Conservation (phyloP, 176 grass and related monocot species). For the Paspalum vaginatum region DNA sequence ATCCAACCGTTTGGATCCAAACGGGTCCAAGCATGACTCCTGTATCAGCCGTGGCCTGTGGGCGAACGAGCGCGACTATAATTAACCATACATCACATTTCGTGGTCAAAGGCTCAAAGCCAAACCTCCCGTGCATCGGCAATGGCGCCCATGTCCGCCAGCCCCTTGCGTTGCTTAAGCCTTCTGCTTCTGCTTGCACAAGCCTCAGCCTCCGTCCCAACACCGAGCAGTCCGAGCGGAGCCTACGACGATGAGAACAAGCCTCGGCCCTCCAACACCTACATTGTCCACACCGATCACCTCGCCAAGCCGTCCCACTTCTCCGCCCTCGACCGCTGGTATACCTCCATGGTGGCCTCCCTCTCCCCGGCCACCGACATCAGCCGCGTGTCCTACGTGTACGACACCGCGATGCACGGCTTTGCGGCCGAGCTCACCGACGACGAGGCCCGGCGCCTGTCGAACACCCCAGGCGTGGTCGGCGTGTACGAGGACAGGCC, state of each 20-base stretch:
- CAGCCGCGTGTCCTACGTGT: conserved; percentile 27
- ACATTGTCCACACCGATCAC: conserved; percentile 21
- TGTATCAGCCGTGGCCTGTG: not conserved
- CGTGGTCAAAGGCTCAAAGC: not conserved
- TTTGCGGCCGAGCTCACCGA: conserved; percentile 36
- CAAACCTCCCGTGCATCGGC: not conserved
- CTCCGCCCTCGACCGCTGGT: conserved; percentile 19
- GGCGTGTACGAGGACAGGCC: conserved; percentile 28
- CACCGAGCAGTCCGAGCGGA: not conserved
- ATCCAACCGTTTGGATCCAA: too few relatives aligned
- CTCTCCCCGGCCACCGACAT: not conserved
- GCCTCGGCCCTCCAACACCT: not conserved
- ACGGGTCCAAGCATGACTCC: too few relatives aligned
- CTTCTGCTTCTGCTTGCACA: not conserved
- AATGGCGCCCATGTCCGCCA: not conserved
- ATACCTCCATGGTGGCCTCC: conserved; percentile 31
- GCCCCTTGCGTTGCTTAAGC: not conserved
- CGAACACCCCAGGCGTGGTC: conserved; percentile 25
- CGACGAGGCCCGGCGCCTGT: conserved; percentile 15
- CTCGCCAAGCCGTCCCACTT: conserved; percentile 24
- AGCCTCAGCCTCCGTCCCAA: not conserved
- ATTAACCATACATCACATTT: not conserved
- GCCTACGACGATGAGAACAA: too few relatives aligned
- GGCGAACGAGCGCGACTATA: not conserved
- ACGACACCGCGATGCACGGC: conserved; percentile 43